Percentiles rank a stretch among this genome's conserved stretches.
These are phyloP conservation scores for Trichoderma sp. DNA, from an alignment of 2,329 filamentous ascomycete genomes.

Conservation along the genomic window DNA sequence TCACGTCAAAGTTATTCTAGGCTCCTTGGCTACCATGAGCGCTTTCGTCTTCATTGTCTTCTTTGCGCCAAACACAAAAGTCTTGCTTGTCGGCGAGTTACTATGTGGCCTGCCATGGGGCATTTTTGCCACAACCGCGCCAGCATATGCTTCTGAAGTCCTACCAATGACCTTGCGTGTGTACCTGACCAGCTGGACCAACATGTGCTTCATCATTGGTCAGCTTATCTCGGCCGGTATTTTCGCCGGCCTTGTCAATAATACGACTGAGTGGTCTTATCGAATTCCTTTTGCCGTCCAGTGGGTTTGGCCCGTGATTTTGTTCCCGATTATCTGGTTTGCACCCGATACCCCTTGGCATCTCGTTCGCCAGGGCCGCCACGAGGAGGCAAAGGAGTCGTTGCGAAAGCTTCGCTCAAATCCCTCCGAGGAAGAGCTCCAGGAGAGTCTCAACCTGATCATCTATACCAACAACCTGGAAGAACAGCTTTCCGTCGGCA, in stretches of 20 bases:
- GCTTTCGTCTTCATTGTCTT: conserved; percentile 50
- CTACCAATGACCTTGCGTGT: conserved; percentile 42
- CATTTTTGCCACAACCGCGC: conserved; percentile 46
- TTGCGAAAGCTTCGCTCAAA: conserved; percentile 34
- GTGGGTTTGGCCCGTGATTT: conserved; percentile 49
- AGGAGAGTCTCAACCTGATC: conserved; percentile 40
- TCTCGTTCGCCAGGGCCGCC: conserved; percentile 39
- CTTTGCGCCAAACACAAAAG: conserved; percentile 42
- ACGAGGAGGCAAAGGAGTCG: conserved; percentile 38
- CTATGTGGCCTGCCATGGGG: conserved; percentile 50
- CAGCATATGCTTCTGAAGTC: conserved; percentile 50
- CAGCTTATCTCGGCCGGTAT: conserved; percentile 45
- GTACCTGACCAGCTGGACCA: conserved; percentile 49
- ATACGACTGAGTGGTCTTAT: conserved; percentile 46
- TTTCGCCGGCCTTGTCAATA: conserved; percentile 30
- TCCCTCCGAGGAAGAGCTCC: conserved; percentile 13
- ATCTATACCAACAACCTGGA: conserved; percentile 45
- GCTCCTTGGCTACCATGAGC: conserved; percentile 31
- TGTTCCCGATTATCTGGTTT: conserved; percentile 43
- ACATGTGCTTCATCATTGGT: conserved; percentile 50
- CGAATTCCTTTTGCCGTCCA: conserved; percentile 50
- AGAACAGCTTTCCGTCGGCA: conserved; percentile 38
- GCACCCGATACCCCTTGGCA: conserved; percentile 51
- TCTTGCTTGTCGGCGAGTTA: conserved; percentile 46
- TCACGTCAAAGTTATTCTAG: conserved; percentile 34